These are phyloP conservation scores for Austroboletus sp. DNA, from an alignment of 1,284 basidiomycete species.

Conservation along the genomic window DNA sequence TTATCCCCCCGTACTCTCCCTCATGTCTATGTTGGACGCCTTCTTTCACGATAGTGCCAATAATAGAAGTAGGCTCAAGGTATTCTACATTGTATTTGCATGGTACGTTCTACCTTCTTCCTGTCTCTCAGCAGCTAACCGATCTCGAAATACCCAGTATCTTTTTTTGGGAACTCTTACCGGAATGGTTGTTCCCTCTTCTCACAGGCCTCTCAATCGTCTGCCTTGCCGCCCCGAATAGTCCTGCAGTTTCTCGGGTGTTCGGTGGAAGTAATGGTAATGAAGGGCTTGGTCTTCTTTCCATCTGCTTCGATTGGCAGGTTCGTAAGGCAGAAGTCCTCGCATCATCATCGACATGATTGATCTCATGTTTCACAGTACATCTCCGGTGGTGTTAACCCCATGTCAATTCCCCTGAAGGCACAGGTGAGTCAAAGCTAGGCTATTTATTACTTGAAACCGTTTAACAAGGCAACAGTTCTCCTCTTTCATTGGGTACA, in stretches of 20 bases:
- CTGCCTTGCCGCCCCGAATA: conserved; percentile 51
- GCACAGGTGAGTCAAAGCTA: conserved; percentile 29
- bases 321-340: conserved; percentile 11
- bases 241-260: conserved; percentile 44
- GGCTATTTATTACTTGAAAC: too few relatives aligned
- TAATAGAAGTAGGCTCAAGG: conserved; percentile 39
- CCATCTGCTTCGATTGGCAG: conserved; percentile 55
- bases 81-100: conserved; percentile 48
- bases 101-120: conserved; percentile 22
- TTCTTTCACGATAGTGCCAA: conserved; percentile 46
- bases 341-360: fast-evolving
- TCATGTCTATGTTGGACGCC: conserved; percentile 53
- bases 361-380: conserved; percentile 29
- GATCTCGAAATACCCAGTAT: conserved; percentile 28
- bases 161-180: conserved; percentile 47
- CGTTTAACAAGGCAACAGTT: conserved; percentile 21
- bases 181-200: conserved; percentile 48
- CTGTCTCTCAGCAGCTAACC: fast-evolving
- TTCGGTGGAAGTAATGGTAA: conserved; percentile 60
- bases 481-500: conserved; percentile 39
- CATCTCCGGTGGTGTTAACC: conserved; percentile 39
- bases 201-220: conserved; percentile 50
- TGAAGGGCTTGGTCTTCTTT: conserved; percentile 47
- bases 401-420: conserved; percentile 41
- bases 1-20: conserved; percentile 48